Evolutionary conservation across 805 yeast species (phyloP).

Genomic region (Pichia gijzeniarum): DNA sequence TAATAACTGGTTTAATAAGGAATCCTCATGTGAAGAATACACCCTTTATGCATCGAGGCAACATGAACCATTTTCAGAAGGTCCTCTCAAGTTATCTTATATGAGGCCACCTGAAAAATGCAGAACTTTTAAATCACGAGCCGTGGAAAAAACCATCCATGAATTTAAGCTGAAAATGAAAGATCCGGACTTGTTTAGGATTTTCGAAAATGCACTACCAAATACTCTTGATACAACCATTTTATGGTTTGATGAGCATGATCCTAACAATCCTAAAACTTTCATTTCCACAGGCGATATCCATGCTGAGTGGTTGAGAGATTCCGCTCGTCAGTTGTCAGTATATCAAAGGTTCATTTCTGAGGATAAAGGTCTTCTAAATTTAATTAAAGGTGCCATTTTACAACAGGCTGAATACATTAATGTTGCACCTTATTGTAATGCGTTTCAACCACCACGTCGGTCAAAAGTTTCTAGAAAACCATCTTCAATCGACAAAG

Average conservation of each 20-base stretch:
- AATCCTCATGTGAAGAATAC: conserved; percentile 51
- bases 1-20: too few relatives aligned
- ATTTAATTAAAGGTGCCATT: conserved; percentile 69
- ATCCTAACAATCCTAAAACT: conserved; percentile 41
- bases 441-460: conserved; percentile 85
- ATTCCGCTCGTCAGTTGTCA: conserved; percentile 75
- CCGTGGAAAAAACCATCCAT: conserved; percentile 53
- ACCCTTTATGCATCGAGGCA: conserved; percentile 46
- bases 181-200: conserved; percentile 62
- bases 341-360: conserved; percentile 61
- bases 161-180: conserved; percentile 44
- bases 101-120: conserved; percentile 73
- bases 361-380: conserved; percentile 42
- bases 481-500: conserved; percentile 53
- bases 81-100: conserved; percentile 51
- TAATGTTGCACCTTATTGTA: conserved; percentile 67
- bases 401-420: conserved; percentile 68
- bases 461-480: conserved; percentile 42
- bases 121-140: conserved; percentile 60
- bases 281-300: conserved; percentile 90
- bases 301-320: conserved; percentile 90
- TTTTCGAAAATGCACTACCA: conserved; percentile 79
- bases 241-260: conserved; percentile 49
- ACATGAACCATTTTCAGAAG: conserved; percentile 55
- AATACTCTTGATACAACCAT: conserved; percentile 86